Base-by-base conservation (phyloP, 192 early-diverging fungal genomes). In the Podila horticola region DNA sequence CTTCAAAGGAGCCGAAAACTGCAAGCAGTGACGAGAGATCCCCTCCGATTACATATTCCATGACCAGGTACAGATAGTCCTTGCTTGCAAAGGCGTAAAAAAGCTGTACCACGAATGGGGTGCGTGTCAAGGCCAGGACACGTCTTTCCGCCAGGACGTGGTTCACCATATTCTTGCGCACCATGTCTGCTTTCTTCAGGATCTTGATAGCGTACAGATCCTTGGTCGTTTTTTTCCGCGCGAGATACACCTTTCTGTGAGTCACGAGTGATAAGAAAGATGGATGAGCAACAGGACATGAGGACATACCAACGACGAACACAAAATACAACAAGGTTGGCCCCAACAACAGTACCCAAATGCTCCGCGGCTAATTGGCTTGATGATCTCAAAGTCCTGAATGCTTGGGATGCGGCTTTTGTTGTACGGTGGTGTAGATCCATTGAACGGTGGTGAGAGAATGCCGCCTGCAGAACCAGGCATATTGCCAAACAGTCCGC, bases 101-200 rank as follows among this genome's bases (percentile, higher is more conserved):
- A n/a, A 97, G 87, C 79, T 93, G 93, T 20, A 97, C 96, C 17
- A 97, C 94, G 86, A 93, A 97, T 3, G 94, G 95, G 1, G 94
- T 95, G 20, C 86, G 76, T 13, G 93, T 87, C 63, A 97, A 74
- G 41, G 93, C 92, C 45, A 97, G 82, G 31, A 94, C 96, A 24
- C 94, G 91, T 66, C 94, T 86, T 84, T 97, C 96, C 7, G 95
- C 94, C 33, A 95, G 83, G 15, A 95, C 94, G 64, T 97, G 95
- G 30, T 91, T 93, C n/a, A 95, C 93, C 96, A 97, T 96, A 79
- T 97, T 97, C 85, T 97, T 97, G 71, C 93, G 90, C 71, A 96
- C 95, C 93, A 97, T 96, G 74, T 97, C 94, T 52, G 93, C 93
- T 66, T 96, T 97, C 82, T 94, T 94, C 70, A 97, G 82, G 8